Percentiles rank a stretch among this genome's conserved stretches.
These are phyloP conservation scores for Rhodosporidiobolus sp. DNA, from an alignment of 768 basidiomycete genomes.

Conservation along the genomic window DNA sequence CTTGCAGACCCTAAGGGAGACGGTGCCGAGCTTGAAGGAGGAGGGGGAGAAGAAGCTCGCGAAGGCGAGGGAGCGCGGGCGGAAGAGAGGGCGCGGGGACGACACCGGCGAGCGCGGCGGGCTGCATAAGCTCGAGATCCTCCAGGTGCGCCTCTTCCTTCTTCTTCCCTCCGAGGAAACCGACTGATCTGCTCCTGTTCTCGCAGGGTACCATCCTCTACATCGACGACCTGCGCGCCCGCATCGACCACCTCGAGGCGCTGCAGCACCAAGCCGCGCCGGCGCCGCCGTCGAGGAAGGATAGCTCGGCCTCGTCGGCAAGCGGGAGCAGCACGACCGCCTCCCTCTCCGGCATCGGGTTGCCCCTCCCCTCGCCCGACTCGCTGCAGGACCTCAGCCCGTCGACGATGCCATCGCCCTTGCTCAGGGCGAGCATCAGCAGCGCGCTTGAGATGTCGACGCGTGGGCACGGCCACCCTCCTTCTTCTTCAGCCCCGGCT, in stretches of 20 bases:
- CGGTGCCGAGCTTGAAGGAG: slow-evolving; percentile 59
- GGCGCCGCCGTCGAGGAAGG: neutral
- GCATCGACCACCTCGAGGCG: slow-evolving; percentile 11
- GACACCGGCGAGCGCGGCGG: slow-evolving; percentile 19
- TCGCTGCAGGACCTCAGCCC: neutral
- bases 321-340: no score
- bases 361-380: neutral
- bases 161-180: neutral
- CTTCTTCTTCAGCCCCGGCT: no score
- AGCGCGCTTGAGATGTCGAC: no score
- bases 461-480: neutral
- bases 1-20: slow-evolving; percentile 66
- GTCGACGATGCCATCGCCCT: no score
- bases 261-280: no score
- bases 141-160: slow-evolving; percentile 22
- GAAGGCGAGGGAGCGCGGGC: slow-evolving; percentile 32
- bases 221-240: slow-evolving; percentile 18
- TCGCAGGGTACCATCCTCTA: slow-evolving; percentile 29
- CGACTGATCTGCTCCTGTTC: neutral
- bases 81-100: slow-evolving; percentile 25
- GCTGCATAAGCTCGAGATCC: slow-evolving; percentile 41
- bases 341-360: neutral
- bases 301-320: no score
- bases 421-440: neutral
- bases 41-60: slow-evolving; percentile 32